Evolutionary conservation across 257 asterid genomes (phyloP).

Genomic region (Solanum etuberosum): DNA sequence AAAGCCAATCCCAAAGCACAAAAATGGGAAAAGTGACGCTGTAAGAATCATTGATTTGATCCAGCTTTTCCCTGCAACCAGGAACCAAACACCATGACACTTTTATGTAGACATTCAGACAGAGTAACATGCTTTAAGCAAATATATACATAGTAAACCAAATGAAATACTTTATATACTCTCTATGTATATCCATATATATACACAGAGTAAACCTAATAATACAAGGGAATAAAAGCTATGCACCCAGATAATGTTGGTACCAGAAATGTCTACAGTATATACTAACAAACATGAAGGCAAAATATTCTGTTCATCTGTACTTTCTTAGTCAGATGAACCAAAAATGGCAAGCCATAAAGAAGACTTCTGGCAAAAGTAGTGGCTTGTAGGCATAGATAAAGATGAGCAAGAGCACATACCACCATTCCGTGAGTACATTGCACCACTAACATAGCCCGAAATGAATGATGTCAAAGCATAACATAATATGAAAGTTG

Average conservation of each 20-base stretch:
- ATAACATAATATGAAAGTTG: slow-evolving; percentile 48
- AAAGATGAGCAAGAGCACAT: slow-evolving; percentile 3
- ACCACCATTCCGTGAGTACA: slow-evolving; percentile 62
- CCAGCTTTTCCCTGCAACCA: slow-evolving; percentile 47
- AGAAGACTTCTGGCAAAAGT: not conserved
- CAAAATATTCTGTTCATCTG: slow-evolving; percentile 2
- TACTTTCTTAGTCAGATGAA: not conserved
- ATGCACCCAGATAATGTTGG: not conserved
- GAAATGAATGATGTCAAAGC: slow-evolving; percentile 57
- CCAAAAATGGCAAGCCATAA: not conserved
- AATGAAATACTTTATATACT: not conserved
- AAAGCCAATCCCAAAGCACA: slow-evolving; percentile 57
- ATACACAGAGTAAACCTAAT: not conserved
- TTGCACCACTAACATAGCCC: slow-evolving; percentile 59
- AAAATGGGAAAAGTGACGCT: slow-evolving; percentile 51
- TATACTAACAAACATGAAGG: slow-evolving; percentile 13
- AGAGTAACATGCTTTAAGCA: not conserved
- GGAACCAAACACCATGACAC: not conserved
- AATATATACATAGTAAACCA: not conserved
- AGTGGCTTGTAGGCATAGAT: not conserved
- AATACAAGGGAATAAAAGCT: not conserved
- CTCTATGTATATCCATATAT: not conserved
- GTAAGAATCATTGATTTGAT: slow-evolving; percentile 53
- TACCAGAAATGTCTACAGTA: not conserved
- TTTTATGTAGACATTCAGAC: not conserved